These are phyloP conservation scores for Beauveria sp. DNA, from an alignment of 2,329 filamentous ascomycete species.

Conservation along the genomic window DNA sequence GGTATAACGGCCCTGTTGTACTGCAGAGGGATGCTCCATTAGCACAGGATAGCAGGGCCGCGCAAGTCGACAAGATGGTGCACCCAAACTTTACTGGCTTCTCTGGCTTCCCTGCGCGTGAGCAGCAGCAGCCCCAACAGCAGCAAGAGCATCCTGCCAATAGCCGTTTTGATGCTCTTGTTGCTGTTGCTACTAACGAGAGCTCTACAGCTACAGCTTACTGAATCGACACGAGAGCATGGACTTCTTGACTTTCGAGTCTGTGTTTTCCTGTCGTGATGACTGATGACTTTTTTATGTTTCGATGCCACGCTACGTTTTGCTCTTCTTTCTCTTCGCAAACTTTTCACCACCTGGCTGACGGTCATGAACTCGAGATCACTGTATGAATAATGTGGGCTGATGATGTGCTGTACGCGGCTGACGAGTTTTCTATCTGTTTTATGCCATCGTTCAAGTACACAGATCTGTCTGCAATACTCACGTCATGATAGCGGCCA, in stretches of 20 bases:
- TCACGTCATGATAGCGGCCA: slow-evolving; percentile 9
- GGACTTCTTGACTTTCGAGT: background rate
- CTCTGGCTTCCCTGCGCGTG: slow-evolving; percentile 39
- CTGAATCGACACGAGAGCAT: slow-evolving; percentile 14
- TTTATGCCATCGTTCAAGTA: background rate
- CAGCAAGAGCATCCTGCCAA: slow-evolving; percentile 10
- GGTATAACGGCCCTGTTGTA: slow-evolving; percentile 54
- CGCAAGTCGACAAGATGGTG: slow-evolving; percentile 48
- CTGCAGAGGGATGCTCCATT: slow-evolving; percentile 29
- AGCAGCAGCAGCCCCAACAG: slow-evolving; percentile 19
- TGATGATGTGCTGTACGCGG: background rate
- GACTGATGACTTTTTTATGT: background rate
- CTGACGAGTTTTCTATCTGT: background rate
- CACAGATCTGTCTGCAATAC: slow-evolving; percentile 8
- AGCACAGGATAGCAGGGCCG: slow-evolving; percentile 25
- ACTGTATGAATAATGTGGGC: slow-evolving; percentile 1
- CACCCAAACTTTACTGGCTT: slow-evolving; percentile 50
- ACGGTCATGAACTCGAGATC: background rate
- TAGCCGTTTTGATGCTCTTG: slow-evolving; percentile 31
- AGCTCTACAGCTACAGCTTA: slow-evolving; percentile 35
- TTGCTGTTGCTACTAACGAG: slow-evolving; percentile 38
- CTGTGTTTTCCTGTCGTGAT: background rate
- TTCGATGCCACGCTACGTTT: background rate
- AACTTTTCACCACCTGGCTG: background rate
- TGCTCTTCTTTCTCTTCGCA: background rate